These are phyloP conservation scores for Ogataea naganishii DNA, from an alignment of 805 yeast species.

Conservation along the genomic window DNA sequence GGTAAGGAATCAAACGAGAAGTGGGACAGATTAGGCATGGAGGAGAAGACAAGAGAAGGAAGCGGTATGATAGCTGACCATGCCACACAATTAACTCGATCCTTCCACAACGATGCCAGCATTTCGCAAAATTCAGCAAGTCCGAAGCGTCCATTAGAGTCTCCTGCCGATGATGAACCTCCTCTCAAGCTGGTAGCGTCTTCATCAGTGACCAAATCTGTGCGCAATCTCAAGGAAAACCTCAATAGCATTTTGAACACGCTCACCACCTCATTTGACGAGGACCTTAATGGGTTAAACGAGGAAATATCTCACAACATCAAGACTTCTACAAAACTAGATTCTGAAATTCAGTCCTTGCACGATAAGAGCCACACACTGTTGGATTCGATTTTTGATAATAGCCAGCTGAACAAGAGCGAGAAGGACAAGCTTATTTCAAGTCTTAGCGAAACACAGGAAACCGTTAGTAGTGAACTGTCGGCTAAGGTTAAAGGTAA, in stretches of 20 bases:
- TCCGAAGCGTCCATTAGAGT: too few relatives aligned
- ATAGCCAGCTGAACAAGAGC: constrained; percentile 20
- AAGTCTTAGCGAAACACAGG: neutral
- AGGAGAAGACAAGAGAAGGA: too few relatives aligned
- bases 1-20: too few relatives aligned
- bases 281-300: constrained; percentile 33
- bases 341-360: constrained; percentile 27
- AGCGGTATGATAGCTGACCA: too few relatives aligned
- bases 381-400: constrained; percentile 10
- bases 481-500: neutral
- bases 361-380: constrained; percentile 11
- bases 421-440: neutral
- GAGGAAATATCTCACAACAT: constrained; percentile 42
- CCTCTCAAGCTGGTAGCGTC: too few relatives aligned
- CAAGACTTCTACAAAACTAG: constrained; percentile 30
- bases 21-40: too few relatives aligned
- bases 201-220: too few relatives aligned
- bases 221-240: constrained; percentile 9
- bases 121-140: too few relatives aligned
- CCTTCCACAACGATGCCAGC: too few relatives aligned
- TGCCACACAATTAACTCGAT: too few relatives aligned
- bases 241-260: constrained; percentile 13
- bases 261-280: constrained; percentile 14
- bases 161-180: too few relatives aligned
- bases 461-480: neutral